Evolutionary conservation across 1,284 basidiomycete species (phyloP).

Genomic region (Cerrena zonata): DNA sequence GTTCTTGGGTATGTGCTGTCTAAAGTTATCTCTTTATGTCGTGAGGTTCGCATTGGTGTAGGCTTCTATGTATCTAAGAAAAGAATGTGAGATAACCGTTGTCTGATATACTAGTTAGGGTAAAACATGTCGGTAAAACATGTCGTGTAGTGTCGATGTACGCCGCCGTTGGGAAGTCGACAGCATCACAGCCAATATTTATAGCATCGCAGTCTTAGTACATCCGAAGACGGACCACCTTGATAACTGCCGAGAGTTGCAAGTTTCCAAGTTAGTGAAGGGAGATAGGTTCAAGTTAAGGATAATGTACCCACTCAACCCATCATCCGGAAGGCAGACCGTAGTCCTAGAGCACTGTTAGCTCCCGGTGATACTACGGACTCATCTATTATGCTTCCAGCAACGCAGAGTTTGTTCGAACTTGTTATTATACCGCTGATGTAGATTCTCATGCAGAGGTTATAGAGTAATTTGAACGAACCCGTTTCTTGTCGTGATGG

Average conservation of each 20-base stretch:
- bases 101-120: conserved; percentile 14
- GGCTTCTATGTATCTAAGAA: conserved; percentile 29
- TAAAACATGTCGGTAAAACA: conserved; percentile 10
- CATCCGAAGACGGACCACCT: conserved; percentile 77
- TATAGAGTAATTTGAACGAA: conserved; percentile 49
- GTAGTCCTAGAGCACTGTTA: conserved; percentile 51
- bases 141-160: conserved; percentile 62
- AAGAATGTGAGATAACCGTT: not conserved
- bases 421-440: conserved; percentile 25
- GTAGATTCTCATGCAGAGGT: conserved; percentile 48
- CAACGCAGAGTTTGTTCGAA: conserved; percentile 78
- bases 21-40: conserved; percentile 32
- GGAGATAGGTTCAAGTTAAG: conserved; percentile 48
- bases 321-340: conserved; percentile 77
- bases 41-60: conserved; percentile 37
- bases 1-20: conserved; percentile 33
- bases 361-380: conserved; percentile 55
- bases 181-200: conserved; percentile 80
- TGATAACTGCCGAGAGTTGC: conserved; percentile 64
- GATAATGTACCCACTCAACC: too few relatives aligned
- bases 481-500: conserved; percentile 49
- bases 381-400: conserved; percentile 64
- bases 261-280: conserved; percentile 55
- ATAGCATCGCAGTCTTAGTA: conserved; percentile 65
- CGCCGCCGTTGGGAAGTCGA: conserved; percentile 66